These are phyloP conservation scores for Dichomitus squalens DNA, from an alignment of 1,284 basidiomycete species.

Conservation along the genomic window DNA sequence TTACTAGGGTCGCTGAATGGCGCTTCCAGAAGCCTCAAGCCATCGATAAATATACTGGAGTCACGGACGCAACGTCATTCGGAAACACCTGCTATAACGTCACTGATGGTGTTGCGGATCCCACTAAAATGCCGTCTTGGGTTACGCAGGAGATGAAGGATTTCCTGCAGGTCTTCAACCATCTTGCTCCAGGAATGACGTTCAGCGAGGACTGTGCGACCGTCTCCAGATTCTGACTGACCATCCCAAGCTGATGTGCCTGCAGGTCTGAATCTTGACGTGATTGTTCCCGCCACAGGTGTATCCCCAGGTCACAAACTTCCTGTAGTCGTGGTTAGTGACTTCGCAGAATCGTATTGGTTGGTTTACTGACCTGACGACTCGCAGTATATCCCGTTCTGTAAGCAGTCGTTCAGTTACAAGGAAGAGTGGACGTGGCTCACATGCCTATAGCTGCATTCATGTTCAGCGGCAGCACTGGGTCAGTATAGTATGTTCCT, in stretches of 20 bases:
- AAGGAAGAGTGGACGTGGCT: too few relatives aligned
- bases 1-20: constrained; percentile 21
- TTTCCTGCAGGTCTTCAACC: not conserved
- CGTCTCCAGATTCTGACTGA: not conserved
- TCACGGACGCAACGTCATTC: constrained; percentile 41
- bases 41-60: constrained; percentile 41
- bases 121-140: not conserved
- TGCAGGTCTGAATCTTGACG: constrained; percentile 57
- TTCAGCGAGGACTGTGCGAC: constrained; percentile 34
- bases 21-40: constrained; percentile 50
- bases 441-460: not conserved
- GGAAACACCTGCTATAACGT: constrained; percentile 50
- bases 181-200: constrained; percentile 8
- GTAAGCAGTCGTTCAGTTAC: not conserved
- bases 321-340: constrained; percentile 54
- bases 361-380: not conserved
- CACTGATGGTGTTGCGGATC: not conserved
- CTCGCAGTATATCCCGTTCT: constrained; percentile 11
- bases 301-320: constrained; percentile 42
- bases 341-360: too few relatives aligned
- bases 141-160: constrained; percentile 25
- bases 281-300: constrained; percentile 48
- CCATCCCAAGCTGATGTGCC: too few relatives aligned
- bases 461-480: not conserved
- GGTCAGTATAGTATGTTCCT: not conserved